Evolutionary conservation across 2,329 filamentous ascomycete species (phyloP).

Genomic region (Thielaviopsis punctulata): DNA sequence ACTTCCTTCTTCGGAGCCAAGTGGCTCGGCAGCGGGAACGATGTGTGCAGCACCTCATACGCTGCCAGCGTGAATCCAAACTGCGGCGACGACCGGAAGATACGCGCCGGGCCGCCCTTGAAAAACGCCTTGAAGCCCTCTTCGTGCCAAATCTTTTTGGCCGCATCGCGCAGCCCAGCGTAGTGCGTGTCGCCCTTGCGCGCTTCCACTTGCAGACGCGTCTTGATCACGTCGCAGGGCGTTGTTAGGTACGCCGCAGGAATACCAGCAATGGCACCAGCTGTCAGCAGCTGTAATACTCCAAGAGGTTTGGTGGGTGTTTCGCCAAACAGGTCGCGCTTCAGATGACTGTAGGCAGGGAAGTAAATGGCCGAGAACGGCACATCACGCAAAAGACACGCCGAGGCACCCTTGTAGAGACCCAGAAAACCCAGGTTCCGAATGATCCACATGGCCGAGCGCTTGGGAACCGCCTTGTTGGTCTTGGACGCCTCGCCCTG

Average conservation of each 20-base stretch:
- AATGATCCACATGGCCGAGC: constrained; percentile 95
- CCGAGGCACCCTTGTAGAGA: constrained; percentile 90
- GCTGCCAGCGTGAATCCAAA: constrained; percentile 95
- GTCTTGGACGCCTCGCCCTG: constrained; percentile 90
- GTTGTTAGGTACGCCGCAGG: constrained; percentile 88
- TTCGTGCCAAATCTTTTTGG: constrained; percentile 66
- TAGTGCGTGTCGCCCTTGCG: constrained; percentile 87
- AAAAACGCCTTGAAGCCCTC: constrained; percentile 96
- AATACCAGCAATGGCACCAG: constrained; percentile 89
- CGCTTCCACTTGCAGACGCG: constrained; percentile 88
- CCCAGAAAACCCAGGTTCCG: constrained; percentile 85
- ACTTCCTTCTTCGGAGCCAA: constrained; percentile 30
- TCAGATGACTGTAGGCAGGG: constrained; percentile 87
- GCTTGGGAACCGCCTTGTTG: constrained; percentile 59
- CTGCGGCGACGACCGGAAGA: constrained; percentile 85
- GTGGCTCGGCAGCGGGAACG: constrained; percentile 40
- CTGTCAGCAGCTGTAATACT: constrained; percentile 76
- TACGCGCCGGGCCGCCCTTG: constrained; percentile 92
- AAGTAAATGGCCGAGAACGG: constrained; percentile 99
- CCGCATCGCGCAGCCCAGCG: constrained; percentile 72
- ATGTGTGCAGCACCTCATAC: constrained; percentile 79
- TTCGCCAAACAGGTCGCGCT: constrained; percentile 88
- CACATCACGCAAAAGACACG: constrained; percentile 86
- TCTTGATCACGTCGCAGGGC: constrained; percentile 98
- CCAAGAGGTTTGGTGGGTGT: constrained; percentile 72